Base-by-base conservation (phyloP, 179 eudicot species). In the Beta lomatogona region DNA sequence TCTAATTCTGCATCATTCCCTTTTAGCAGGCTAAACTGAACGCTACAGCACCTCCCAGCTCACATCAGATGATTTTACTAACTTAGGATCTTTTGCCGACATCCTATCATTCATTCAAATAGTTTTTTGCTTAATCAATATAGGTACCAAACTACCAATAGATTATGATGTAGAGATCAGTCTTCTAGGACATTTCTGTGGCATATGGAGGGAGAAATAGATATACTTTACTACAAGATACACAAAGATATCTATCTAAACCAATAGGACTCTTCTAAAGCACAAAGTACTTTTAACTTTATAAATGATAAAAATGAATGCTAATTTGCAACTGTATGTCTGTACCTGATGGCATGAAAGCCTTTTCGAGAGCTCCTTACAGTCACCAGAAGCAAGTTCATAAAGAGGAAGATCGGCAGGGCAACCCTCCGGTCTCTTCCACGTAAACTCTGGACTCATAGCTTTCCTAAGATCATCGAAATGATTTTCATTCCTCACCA, bases 311-410 rank as follows among this genome's bases (percentile, higher is more conserved):
- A 13, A 2, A 82, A 59, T 9, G 45, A 75, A 77, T 22, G 53
- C 63, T 22, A 70, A 57, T 50, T 41, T 65, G 78, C 76, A 72
- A 70, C n/a, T 41, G 48, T 77, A 95, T 98, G 97, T 74, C n/a
- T 41, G 48, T 77, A 95, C 98, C 98, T 95, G 97, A 88, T 89
- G 93, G 84, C 98, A 95, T 58, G 98, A 95, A 82, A 95, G 93
- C 79, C 82, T 79, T 85, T 92, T 91, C 3, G 98, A 82, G 57
- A 92, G 80, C 81, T 86, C 87, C 79, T 67, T 83, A 84, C 86
- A 90, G 71, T 92, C 97, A 48, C 90, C 89, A 67, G 60, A 79
- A 66, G 90, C 89, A 73, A 95, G 98, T 79, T 87, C 94, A 82
- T 92, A 95, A 5, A 95, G 87, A 55, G 98, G 97, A 61, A 95